phyloP scores from a whole-genome alignment of 1,139 yeast species.

The Scheffersomyces illinoinensis region DNA sequence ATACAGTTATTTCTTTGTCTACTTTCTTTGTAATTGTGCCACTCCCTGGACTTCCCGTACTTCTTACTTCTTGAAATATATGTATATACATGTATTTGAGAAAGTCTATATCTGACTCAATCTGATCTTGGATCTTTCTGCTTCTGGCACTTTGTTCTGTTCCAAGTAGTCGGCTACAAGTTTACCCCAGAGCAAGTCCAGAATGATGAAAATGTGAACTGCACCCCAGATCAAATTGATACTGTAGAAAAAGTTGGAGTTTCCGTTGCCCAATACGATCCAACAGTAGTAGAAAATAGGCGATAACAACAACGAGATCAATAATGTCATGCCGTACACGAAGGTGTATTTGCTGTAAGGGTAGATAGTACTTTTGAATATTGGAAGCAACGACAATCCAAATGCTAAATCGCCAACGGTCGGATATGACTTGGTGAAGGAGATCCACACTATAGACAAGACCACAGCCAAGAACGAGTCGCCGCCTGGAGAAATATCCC shows the following conservation, averaged over 20 bases:
- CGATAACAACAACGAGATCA: constrained; percentile 51
- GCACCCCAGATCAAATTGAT: constrained; percentile 80
- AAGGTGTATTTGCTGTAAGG: constrained; percentile 35
- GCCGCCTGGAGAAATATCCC: constrained; percentile 15
- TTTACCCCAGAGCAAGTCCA: constrained; percentile 84
- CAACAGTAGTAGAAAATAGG: constrained; percentile 93
- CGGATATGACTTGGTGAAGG: constrained; percentile 83
- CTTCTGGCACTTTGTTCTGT: constrained; percentile 24
- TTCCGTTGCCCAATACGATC: constrained; percentile 94
- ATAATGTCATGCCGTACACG: constrained; percentile 40
- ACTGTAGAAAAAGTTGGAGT: constrained; percentile 94
- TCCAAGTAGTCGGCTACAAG: constrained; percentile 70
- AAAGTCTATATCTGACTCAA: constrained; percentile 39
- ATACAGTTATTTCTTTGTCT: not conserved
- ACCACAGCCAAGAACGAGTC: constrained; percentile 71
- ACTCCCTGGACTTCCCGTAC: not conserved
- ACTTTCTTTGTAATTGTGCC: not conserved
- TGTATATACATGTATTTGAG: not conserved
- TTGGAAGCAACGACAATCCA: constrained; percentile 59
- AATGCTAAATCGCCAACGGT: constrained; percentile 82
- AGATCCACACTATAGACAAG: constrained; percentile 62
- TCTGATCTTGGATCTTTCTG: constrained; percentile 22
- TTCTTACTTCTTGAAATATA: no score
- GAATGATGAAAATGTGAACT: constrained; percentile 65
- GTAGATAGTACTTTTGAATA: constrained; percentile 47